Conservation (phyloP, 1,284 basidiomycete genomes). For the Malassezia yamatoensis region DNA sequence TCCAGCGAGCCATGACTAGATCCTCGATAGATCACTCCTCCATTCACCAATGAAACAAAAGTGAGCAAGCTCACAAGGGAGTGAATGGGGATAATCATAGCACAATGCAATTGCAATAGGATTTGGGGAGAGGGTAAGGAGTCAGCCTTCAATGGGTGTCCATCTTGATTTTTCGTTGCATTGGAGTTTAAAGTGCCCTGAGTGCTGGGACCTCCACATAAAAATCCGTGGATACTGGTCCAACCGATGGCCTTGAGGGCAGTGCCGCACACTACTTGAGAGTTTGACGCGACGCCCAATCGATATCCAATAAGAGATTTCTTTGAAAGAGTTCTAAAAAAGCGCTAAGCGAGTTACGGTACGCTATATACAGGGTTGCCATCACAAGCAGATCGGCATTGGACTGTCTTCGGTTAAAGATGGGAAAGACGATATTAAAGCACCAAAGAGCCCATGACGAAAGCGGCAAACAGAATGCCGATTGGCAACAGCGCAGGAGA, state of each 20-base stretch:
- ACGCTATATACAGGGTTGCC: slow-evolving; percentile 7
- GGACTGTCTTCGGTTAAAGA: neutral
- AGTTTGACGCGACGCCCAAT: neutral
- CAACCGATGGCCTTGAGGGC: no score
- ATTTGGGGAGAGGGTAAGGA: neutral
- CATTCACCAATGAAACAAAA: neutral
- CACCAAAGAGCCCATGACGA: slow-evolving; percentile 26
- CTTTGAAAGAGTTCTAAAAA: neutral
- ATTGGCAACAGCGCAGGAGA: neutral
- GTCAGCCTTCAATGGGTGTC: no score
- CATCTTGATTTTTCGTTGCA: no score
- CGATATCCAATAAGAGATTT: neutral
- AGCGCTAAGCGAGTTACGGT: neutral
- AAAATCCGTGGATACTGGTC: no score
- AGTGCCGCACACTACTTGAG: no score
- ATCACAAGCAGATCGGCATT: neutral
- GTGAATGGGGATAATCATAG: neutral
- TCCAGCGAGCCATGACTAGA: neutral
- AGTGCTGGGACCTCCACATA: no score
- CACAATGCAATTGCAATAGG: neutral
- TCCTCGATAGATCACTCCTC: neutral
- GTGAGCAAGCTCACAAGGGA: neutral
- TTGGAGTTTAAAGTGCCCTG: no score
- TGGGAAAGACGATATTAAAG: slow-evolving; percentile 15
- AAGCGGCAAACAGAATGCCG: slow-evolving; percentile 15